Evolutionary conservation across 176 grass and related monocot genomes (phyloP).

Genomic region (Rhynchospora tenuis): DNA sequence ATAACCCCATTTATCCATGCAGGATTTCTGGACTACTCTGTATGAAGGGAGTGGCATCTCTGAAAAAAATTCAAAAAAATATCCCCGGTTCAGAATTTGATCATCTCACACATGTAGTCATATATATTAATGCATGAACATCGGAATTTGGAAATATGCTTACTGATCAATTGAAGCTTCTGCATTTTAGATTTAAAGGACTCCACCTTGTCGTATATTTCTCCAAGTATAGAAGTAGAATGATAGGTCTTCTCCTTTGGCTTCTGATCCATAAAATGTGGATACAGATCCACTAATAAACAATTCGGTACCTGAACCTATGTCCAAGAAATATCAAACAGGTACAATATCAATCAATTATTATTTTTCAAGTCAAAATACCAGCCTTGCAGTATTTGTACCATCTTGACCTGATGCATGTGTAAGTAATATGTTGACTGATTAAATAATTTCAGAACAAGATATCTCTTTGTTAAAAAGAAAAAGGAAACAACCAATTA

Average conservation of each 20-base stretch:
- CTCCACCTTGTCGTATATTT: slow-evolving; percentile 39
- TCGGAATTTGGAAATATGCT: not conserved
- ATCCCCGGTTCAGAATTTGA: not conserved
- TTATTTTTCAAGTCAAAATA: not conserved
- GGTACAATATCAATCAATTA: not conserved
- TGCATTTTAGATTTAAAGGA: slow-evolving; percentile 27
- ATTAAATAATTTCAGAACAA: not conserved
- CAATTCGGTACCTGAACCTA: slow-evolving; percentile 41
- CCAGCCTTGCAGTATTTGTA: not conserved
- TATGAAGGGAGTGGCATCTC: slow-evolving; percentile 43
- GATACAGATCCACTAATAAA: slow-evolving; percentile 39
- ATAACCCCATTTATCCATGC: not conserved
- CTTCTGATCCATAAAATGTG: slow-evolving; percentile 56
- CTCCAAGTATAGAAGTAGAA: slow-evolving; percentile 53
- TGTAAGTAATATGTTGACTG: not conserved
- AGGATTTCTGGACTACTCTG: not conserved
- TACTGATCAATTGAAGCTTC: slow-evolving; percentile 30
- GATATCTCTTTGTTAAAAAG: not conserved
- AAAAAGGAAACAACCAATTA: no score
- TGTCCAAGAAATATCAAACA: not conserved
- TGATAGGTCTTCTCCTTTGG: slow-evolving; percentile 13
- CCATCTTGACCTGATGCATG: not conserved
- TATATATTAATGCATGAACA: no score
- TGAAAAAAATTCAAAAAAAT: slow-evolving; percentile 15
- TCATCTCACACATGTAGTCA: no score